Base-by-base conservation (phyloP, 805 yeast species). In the Ogataea pignaliae region DNA sequence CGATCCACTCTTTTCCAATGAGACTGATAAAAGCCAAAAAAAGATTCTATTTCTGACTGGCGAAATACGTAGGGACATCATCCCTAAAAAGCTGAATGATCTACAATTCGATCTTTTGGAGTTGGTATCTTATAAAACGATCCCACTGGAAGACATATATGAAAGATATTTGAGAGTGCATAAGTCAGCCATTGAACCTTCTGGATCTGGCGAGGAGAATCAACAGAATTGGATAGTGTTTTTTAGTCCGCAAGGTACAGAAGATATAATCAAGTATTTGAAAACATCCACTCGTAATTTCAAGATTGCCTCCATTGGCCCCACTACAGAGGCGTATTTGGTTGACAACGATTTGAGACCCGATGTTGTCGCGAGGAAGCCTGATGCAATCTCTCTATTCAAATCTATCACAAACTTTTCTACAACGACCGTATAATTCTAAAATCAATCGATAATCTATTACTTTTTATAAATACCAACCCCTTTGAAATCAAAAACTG, bases 181-280 rank as follows among this genome's bases (percentile, higher is more conserved):
- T 29, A 74, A 74, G 41, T 37, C 47, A 17, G 37, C 33, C 14
- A 9, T 30, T 6, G 14, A 30, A 28, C 41, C 33, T 12, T 36
- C 41, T 6, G 35, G 42, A 10, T 53, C 56, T 7, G 45, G 53
- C 13, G 7, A 4, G 26, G 26, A 21, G 26, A 21, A 21, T 21
- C 26, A 21, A 21, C 26, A 21, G 26, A 69, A 68, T 43, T 88
- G 97, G 96, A 66, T 89, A 5, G 84, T 90, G 0, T 84, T 91
- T 47, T 91, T 90, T 64, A 87, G 97, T 50, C 95, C 97, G 0
- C 95, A 93, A 54, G 96, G 96, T 0, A 83, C 95, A 0, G 76
- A 74, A 28, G 69, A 63, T 1, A 81, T 89, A 11, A 76, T 86
- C 3, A 63, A 73, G 10, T 71, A 72, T 47, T 47, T 63, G 16